Conservation (phyloP, 371 early-diverging fungal genomes). For the Mucor irregularis region DNA sequence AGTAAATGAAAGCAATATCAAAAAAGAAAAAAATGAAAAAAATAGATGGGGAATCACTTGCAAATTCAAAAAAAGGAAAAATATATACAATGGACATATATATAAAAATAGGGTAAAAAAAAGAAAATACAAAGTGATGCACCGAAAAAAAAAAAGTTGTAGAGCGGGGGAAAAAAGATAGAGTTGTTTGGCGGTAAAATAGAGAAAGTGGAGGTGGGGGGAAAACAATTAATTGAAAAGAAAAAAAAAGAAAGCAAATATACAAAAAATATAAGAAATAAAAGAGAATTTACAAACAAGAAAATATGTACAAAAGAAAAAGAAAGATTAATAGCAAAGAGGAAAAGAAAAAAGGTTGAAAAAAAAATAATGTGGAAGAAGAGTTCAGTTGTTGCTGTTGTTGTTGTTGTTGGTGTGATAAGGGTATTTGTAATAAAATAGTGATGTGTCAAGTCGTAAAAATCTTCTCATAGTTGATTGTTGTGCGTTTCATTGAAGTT, state of each 20-base stretch:
- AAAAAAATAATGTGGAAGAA: neutral
- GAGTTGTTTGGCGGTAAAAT: neutral
- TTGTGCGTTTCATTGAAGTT: too few relatives aligned
- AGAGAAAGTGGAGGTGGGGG: neutral
- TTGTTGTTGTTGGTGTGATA: neutral
- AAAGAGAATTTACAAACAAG: slow-evolving; percentile 12
- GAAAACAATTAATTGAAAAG: slow-evolving; percentile 4
- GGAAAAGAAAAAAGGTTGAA: neutral
- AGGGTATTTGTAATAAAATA: too few relatives aligned
- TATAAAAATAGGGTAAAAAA: slow-evolving; percentile 2
- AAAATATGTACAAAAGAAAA: slow-evolving; percentile 9
- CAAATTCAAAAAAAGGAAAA: slow-evolving; percentile 7
- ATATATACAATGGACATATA: slow-evolving; percentile 12
- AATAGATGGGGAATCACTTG: too few relatives aligned
- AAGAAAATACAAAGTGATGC: slow-evolving; percentile 5
- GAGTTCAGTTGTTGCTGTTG: slow-evolving; percentile 1
- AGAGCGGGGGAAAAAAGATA: neutral
- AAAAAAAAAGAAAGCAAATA: slow-evolving; percentile 7
- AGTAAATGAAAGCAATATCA: slow-evolving; percentile 3
- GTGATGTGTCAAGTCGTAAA: too few relatives aligned
- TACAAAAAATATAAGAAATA: slow-evolving; percentile 12
- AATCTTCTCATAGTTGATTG: too few relatives aligned
- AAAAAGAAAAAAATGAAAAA: slow-evolving; percentile 6
- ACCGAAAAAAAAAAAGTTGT: slow-evolving; percentile 1
- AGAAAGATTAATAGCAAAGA: neutral